A percentile compares a stretch with the other conserved stretches of the same genome.
Conservation (phyloP, 2,329 filamentous ascomycete species). For the Botrytis byssoidea region DNA sequence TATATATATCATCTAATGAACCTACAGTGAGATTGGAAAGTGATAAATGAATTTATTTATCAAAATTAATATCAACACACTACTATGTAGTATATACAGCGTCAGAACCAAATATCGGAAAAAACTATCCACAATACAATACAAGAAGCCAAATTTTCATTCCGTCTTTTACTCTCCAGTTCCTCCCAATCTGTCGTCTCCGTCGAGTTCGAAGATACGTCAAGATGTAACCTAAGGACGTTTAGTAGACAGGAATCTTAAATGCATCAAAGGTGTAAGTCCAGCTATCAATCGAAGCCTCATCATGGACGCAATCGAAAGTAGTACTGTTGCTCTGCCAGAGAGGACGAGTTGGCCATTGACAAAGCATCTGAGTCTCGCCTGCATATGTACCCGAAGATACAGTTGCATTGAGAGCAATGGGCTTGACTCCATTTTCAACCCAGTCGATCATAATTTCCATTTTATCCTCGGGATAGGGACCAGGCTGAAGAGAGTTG, state of each 20-base stretch:
- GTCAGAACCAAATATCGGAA: neutral
- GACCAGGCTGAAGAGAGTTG: constrained; percentile 45
- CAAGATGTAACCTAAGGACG: neutral
- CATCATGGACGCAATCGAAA: constrained; percentile 36
- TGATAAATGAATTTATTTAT: neutral
- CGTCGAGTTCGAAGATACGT: neutral
- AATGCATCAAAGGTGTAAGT: constrained; percentile 33
- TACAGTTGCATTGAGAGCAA: constrained; percentile 43
- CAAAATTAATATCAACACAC: neutral
- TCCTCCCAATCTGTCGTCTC: too few relatives aligned
- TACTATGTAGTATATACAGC: neutral
- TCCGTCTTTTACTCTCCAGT: neutral
- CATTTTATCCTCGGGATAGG: constrained; percentile 55
- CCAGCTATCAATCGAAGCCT: constrained; percentile 36
- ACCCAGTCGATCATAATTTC: constrained; percentile 69
- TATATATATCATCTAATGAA: too few relatives aligned
- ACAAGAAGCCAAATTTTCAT: neutral
- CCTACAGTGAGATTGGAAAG: neutral
- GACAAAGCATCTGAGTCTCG: constrained; percentile 42
- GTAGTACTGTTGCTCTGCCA: constrained; percentile 32
- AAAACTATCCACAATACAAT: neutral
- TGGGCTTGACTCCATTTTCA: constrained; percentile 51
- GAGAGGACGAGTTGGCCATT: constrained; percentile 42
- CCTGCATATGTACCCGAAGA: constrained; percentile 36
- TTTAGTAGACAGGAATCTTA: constrained; percentile 27